Conservation (phyloP, 2,329 filamentous ascomycete species). For the Aspergillus phoenicis region DNA sequence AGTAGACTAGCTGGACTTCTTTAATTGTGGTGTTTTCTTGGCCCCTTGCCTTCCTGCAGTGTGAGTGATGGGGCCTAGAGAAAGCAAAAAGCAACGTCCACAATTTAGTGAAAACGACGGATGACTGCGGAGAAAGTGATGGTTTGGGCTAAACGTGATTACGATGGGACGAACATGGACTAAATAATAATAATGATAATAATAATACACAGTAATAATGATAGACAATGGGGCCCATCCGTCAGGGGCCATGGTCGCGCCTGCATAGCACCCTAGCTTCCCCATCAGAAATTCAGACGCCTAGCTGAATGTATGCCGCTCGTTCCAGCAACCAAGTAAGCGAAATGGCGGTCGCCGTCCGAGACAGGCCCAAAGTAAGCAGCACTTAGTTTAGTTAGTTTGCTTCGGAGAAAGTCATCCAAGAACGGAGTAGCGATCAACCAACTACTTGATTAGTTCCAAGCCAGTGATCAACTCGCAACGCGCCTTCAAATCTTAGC, state of each 20-base stretch:
- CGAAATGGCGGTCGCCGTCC: conserved; percentile 22
- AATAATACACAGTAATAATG: neutral
- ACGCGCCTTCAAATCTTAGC: conserved; percentile 4
- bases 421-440: conserved; percentile 11
- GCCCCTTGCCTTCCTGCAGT: no score
- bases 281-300: conserved; percentile 3
- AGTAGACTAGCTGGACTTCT: neutral
- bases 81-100: neutral
- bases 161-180: neutral
- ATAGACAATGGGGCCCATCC: neutral
- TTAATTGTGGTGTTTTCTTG: neutral
- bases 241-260: neutral
- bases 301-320: conserved; percentile 18
- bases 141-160: no score
- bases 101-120: neutral
- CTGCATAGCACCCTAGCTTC: conserved; percentile 10
- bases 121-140: no score
- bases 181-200: neutral
- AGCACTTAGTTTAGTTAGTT: neutral
- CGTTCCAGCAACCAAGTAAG: conserved; percentile 14
- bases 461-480: conserved; percentile 7
- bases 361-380: conserved; percentile 7
- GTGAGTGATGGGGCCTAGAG: no score
- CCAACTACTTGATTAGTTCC: conserved; percentile 1
- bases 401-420: conserved; percentile 15